phyloP scores from a whole-genome alignment of 768 basidiomycete genomes.

The Amanita rubescens region DNA sequence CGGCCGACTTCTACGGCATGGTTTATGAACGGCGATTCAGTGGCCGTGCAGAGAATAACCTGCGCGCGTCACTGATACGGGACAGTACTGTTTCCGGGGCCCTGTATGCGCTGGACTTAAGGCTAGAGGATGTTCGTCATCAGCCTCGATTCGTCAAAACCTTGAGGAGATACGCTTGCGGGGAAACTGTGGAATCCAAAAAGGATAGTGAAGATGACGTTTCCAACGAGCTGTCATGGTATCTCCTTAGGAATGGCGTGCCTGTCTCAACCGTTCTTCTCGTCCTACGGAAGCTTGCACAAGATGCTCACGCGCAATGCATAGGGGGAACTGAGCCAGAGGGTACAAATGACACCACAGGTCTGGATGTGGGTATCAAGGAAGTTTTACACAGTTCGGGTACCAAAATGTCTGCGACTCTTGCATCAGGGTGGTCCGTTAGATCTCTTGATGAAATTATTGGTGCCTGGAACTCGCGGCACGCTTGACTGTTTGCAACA shows the following conservation, averaged over 20 bases:
- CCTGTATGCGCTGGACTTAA: constrained; percentile 52
- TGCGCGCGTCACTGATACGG: constrained; percentile 60
- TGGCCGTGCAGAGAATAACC: constrained; percentile 58
- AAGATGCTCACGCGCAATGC: constrained; percentile 55
- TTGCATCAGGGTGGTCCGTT: constrained; percentile 70
- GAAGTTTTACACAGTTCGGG: constrained; percentile 86
- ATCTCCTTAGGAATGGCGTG: constrained; percentile 60
- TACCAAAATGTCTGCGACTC: constrained; percentile 62
- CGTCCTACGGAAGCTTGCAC: constrained; percentile 53
- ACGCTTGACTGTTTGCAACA: background rate
- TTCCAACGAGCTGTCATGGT: constrained; percentile 56
- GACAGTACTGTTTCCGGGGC: constrained; percentile 66
- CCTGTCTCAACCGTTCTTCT: constrained; percentile 63
- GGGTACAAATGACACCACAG: constrained; percentile 34
- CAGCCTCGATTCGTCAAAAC: constrained; percentile 33
- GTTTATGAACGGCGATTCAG: constrained; percentile 72
- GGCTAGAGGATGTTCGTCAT: constrained; percentile 39
- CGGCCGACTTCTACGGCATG: constrained; percentile 68
- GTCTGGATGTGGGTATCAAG: constrained; percentile 52
- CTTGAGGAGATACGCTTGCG: constrained; percentile 49
- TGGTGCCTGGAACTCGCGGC: constrained; percentile 38
- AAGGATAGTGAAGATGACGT: constrained; percentile 13
- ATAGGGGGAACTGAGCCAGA: constrained; percentile 40
- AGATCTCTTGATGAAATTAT: constrained; percentile 62
- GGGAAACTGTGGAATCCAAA: constrained; percentile 9